Evolutionary conservation across 768 basidiomycete genomes (phyloP).

Genomic region (Tulasnella sp.): DNA sequence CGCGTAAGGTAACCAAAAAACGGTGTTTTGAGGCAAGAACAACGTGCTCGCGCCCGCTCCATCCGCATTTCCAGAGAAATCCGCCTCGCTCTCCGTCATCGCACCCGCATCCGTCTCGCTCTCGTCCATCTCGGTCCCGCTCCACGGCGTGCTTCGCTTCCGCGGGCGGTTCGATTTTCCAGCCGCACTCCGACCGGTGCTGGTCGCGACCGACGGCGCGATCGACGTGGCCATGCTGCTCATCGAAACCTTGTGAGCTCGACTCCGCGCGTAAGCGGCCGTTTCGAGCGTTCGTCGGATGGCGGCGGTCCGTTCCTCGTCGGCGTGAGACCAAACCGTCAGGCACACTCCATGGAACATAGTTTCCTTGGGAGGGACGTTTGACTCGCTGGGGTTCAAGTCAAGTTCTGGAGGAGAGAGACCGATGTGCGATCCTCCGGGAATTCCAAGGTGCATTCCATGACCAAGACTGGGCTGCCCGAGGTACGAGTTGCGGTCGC

Average conservation of each 20-base stretch:
- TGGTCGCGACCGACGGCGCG: constrained; percentile 16
- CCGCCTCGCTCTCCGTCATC: constrained; percentile 71
- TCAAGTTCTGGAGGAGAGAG: neutral
- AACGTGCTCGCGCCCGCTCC: constrained; percentile 60
- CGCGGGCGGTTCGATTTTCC: neutral
- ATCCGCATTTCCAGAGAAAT: constrained; percentile 53
- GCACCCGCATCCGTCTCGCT: constrained; percentile 41
- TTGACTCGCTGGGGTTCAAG: neutral
- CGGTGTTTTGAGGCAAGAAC: constrained; percentile 79
- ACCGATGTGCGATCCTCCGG: constrained; percentile 5
- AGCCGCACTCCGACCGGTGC: constrained; percentile 33
- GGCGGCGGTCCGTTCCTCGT: constrained; percentile 71
- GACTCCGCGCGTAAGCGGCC: constrained; percentile 18
- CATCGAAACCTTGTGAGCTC: constrained; percentile 3
- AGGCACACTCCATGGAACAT: constrained; percentile 87
- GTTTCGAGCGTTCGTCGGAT: constrained; percentile 77
- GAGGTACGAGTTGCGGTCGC: constrained; percentile 55
- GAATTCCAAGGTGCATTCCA: constrained; percentile 6
- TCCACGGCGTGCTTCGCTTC: constrained; percentile 39
- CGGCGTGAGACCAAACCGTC: constrained; percentile 93
- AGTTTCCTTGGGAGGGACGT: constrained; percentile 23
- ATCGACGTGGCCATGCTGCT: constrained; percentile 14
- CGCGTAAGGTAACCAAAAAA: constrained; percentile 92
- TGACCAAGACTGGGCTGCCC: constrained; percentile 38
- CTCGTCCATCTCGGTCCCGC: constrained; percentile 40